phyloP scores from a whole-genome alignment of 352 stramenopile species.

The Pythium brassicae region DNA sequence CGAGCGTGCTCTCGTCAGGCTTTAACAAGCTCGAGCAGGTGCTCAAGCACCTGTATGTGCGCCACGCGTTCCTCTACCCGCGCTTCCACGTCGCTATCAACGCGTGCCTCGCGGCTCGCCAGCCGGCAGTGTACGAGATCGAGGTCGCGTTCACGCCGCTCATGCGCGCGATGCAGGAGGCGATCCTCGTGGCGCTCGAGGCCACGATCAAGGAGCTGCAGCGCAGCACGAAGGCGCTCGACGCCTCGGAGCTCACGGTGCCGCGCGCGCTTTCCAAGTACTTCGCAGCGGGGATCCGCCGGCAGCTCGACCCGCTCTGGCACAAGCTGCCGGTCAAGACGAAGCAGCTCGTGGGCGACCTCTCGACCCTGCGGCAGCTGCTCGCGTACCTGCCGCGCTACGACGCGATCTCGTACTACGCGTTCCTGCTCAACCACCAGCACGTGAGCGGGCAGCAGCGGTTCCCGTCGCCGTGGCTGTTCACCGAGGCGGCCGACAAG shows the following conservation, averaged over 20 bases:
- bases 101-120: slow-evolving; percentile 75
- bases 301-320: slow-evolving; percentile 97
- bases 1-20: slow-evolving; percentile 82
- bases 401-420: slow-evolving; percentile 96
- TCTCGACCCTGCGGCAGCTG: slow-evolving; percentile 72
- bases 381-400: slow-evolving; percentile 94
- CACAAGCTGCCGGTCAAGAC: slow-evolving; percentile 91
- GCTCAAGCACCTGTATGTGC: slow-evolving; percentile 92
- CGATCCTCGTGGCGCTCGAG: slow-evolving; percentile 91
- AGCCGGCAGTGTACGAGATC: slow-evolving; percentile 93
- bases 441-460: slow-evolving; percentile 77
- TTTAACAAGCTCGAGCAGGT: slow-evolving; percentile 96
- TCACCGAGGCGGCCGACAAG: slow-evolving; percentile 91
- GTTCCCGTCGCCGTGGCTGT: slow-evolving; percentile 92
- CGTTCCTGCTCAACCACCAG: slow-evolving; percentile 91
- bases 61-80: slow-evolving; percentile 92
- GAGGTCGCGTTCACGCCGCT: slow-evolving; percentile 86
- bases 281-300: slow-evolving; percentile 54
- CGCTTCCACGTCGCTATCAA: slow-evolving; percentile 93
- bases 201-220: slow-evolving; percentile 93
- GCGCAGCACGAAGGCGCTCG: slow-evolving; percentile 77
- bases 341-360: slow-evolving; percentile 90
- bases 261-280: slow-evolving; percentile 91
- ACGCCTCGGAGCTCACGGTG: slow-evolving; percentile 86
- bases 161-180: slow-evolving; percentile 94